Evolutionary conservation across 1,284 basidiomycete genomes (phyloP).

Genomic region (Marasmius tenuissimus): DNA sequence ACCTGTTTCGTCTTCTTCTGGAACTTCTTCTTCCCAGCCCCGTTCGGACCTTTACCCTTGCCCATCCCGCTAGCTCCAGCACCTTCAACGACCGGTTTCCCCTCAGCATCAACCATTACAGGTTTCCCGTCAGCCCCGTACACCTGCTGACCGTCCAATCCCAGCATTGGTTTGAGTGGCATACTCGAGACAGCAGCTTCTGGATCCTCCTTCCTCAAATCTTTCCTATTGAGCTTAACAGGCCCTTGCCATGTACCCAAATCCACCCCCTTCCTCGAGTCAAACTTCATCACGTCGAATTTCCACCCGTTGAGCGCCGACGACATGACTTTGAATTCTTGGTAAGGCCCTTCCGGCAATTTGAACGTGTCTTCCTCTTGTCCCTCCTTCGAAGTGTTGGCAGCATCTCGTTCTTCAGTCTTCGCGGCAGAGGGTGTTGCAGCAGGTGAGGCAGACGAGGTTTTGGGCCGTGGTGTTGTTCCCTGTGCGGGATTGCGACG

Average conservation of each 20-base stretch:
- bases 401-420: slow-evolving; percentile 20
- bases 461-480: slow-evolving; percentile 3
- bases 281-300: slow-evolving; percentile 84
- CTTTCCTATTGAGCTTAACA: slow-evolving; percentile 85
- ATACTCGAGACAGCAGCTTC: slow-evolving; percentile 37
- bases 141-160: slow-evolving; percentile 76
- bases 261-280: slow-evolving; percentile 68
- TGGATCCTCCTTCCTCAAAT: slow-evolving; percentile 56
- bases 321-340: slow-evolving; percentile 74
- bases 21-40: slow-evolving; percentile 62
- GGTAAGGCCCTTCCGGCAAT: slow-evolving; percentile 61
- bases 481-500: slow-evolving; percentile 24
- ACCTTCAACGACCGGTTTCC: slow-evolving; percentile 56
- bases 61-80: slow-evolving; percentile 32
- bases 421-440: slow-evolving; percentile 5
- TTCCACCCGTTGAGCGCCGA: slow-evolving; percentile 80
- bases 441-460: slow-evolving; percentile 3
- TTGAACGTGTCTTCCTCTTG: slow-evolving; percentile 43
- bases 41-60: slow-evolving; percentile 46
- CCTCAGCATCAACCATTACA: slow-evolving; percentile 80
- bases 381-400: slow-evolving; percentile 25
- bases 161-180: slow-evolving; percentile 68
- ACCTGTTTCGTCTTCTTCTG: slow-evolving; percentile 87
- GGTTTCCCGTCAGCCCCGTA: slow-evolving; percentile 70
- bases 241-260: slow-evolving; percentile 65